These are phyloP conservation scores for Talaromyces trachyspermus DNA, from an alignment of 495 filamentous ascomycete species.

Conservation along the genomic window DNA sequence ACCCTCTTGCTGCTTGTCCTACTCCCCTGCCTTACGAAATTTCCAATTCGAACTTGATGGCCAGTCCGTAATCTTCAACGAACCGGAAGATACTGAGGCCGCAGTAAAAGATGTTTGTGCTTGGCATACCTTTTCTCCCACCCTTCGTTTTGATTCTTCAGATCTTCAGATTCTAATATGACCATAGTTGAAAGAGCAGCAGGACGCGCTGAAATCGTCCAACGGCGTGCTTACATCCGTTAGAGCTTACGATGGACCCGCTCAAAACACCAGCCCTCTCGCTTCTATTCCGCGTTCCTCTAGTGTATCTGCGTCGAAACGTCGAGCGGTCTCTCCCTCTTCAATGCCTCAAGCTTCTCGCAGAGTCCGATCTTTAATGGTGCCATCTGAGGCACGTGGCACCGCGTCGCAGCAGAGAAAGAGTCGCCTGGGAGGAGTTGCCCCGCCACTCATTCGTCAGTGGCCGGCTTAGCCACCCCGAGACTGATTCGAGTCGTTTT, in stretches of 20 bases:
- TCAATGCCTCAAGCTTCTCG: conserved; percentile 49
- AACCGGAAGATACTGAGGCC: conserved; percentile 53
- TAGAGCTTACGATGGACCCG: conserved; percentile 26
- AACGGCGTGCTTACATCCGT: conserved; percentile 50
- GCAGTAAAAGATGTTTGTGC: conserved; percentile 53
- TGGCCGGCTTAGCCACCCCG: conserved; percentile 37
- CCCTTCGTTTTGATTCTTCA: neutral
- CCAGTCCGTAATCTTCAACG: conserved; percentile 55
- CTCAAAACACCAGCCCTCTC: conserved; percentile 16
- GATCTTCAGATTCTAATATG: conserved; percentile 1
- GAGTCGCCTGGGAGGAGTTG: conserved; percentile 11
- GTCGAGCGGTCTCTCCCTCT: conserved; percentile 50
- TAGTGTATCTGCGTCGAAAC: conserved; percentile 25
- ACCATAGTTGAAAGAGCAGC: conserved; percentile 41
- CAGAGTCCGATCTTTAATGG: conserved; percentile 22
- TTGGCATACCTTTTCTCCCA: no score
- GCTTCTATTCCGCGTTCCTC: conserved; percentile 21
- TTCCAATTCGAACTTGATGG: conserved; percentile 67
- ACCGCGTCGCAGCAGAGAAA: conserved; percentile 21
- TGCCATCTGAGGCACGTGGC: conserved; percentile 28
- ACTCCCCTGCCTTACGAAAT: conserved; percentile 70
- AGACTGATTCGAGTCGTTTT: conserved; percentile 29
- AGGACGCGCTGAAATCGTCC: conserved; percentile 41
- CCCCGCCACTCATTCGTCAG: conserved; percentile 18
- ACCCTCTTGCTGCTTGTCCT: conserved; percentile 73